Conservation (phyloP, 768 basidiomycete genomes). For the Rhizopogon vesiculosus region DNA sequence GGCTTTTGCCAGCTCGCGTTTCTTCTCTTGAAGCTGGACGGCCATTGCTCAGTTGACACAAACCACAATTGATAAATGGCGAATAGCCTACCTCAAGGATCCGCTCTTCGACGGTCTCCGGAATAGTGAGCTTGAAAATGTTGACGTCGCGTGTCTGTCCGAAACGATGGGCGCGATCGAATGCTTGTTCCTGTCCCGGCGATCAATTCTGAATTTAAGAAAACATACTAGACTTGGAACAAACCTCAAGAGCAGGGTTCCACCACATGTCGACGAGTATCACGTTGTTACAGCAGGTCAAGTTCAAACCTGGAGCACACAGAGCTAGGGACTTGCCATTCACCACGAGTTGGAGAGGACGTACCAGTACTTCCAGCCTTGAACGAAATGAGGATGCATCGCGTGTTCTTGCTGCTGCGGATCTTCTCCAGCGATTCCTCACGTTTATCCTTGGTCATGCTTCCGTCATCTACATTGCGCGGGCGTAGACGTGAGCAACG, state of each 20-base stretch:
- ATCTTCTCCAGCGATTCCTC: slow-evolving; percentile 74
- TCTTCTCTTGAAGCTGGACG: slow-evolving; percentile 80
- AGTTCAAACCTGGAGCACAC: slow-evolving; percentile 61
- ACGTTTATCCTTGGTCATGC: slow-evolving; percentile 73
- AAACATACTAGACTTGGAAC: slow-evolving; percentile 11
- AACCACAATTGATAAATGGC: not conserved
- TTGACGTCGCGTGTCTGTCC: slow-evolving; percentile 85
- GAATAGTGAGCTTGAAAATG: slow-evolving; percentile 87
- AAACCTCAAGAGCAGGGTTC: slow-evolving; percentile 82
- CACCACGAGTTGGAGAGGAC: slow-evolving; percentile 9
- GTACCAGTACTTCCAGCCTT: slow-evolving; percentile 92
- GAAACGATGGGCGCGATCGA: slow-evolving; percentile 86
- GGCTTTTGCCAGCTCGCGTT: slow-evolving; percentile 78
- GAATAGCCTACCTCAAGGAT: slow-evolving; percentile 57
- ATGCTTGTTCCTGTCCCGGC: slow-evolving; percentile 75
- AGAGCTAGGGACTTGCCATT: not conserved
- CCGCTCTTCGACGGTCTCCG: slow-evolving; percentile 82
- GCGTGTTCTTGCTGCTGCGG: slow-evolving; percentile 47
- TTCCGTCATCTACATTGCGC: slow-evolving; percentile 70
- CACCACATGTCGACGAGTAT: slow-evolving; percentile 95
- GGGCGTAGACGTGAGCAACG: slow-evolving; percentile 5
- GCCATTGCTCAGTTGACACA: not conserved
- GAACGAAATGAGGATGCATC: slow-evolving; percentile 92
- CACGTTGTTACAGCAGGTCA: slow-evolving; percentile 92
- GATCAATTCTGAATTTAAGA: slow-evolving; percentile 9